Percentiles rank a stretch among this genome's conserved stretches.
Evolutionary conservation across 2,329 filamentous ascomycete species (phyloP).

Genomic region (Gaeumannomyces tritici): DNA sequence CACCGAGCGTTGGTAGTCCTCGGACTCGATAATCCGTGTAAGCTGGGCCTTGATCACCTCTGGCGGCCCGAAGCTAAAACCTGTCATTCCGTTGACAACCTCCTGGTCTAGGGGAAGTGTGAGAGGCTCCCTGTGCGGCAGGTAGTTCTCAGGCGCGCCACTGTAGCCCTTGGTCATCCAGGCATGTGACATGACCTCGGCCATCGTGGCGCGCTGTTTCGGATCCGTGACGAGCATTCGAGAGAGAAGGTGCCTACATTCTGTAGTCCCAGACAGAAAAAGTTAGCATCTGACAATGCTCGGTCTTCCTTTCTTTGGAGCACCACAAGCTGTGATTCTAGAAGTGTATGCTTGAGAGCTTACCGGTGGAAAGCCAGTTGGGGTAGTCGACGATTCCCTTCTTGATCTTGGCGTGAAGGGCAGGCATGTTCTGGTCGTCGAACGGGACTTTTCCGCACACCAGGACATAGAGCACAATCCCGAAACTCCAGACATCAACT

Average conservation of each 20-base stretch:
- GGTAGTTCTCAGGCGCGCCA: constrained; percentile 77
- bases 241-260: constrained; percentile 87
- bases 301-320: background rate
- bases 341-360: constrained; percentile 19
- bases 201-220: constrained; percentile 71
- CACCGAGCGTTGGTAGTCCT: constrained; percentile 86
- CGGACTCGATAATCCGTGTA: constrained; percentile 78
- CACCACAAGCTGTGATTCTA: background rate
- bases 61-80: constrained; percentile 89
- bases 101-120: constrained; percentile 72
- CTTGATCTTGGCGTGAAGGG: constrained; percentile 97
- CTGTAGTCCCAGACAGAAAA: constrained; percentile 33
- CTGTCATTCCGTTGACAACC: constrained; percentile 88
- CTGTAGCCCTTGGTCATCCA: constrained; percentile 94
- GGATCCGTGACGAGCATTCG: constrained; percentile 96
- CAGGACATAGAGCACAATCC: constrained; percentile 92
- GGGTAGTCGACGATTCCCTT: constrained; percentile 94
- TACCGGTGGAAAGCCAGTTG: constrained; percentile 82
- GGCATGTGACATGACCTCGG: constrained; percentile 88
- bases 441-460: constrained; percentile 98
- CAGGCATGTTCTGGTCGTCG: constrained; percentile 98
- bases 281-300: background rate
- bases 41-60: constrained; percentile 77
- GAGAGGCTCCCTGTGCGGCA: constrained; percentile 78
- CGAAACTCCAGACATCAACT: constrained; percentile 98